These are phyloP conservation scores for Jamesozyma jinghongensis DNA, from an alignment of 805 yeast genomes.

Conservation along the genomic window DNA sequence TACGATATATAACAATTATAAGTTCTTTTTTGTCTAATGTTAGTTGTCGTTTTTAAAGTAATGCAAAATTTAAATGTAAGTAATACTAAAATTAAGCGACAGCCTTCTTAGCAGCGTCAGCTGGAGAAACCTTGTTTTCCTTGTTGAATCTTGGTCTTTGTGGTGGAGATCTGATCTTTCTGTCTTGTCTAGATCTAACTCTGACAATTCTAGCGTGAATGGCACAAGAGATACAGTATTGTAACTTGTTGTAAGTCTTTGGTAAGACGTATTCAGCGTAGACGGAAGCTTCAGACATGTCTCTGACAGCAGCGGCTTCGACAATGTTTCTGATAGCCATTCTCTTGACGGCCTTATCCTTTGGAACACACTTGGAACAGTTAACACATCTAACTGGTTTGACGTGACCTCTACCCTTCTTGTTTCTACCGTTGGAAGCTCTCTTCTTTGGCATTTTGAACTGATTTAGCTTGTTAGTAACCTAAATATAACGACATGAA, in stretches of 20 bases:
- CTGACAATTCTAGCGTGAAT: constrained; percentile 99
- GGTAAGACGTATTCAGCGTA: constrained; percentile 99
- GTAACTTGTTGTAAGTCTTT: constrained; percentile 98
- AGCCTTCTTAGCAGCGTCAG: constrained; percentile 96
- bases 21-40: no score
- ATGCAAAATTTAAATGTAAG: no score
- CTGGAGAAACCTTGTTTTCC: constrained; percentile 93
- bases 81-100: no score
- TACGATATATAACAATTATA: no score
- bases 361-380: constrained; percentile 99
- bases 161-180: constrained; percentile 99
- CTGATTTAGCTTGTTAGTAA: neutral
- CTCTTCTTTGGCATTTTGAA: constrained; percentile 96
- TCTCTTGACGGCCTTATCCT: constrained; percentile 99
- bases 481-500: no score
- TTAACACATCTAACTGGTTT: constrained; percentile 99
- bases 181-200: constrained; percentile 98
- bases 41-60: no score
- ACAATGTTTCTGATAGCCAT: constrained; percentile 99
- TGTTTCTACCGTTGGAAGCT: constrained; percentile 99
- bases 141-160: constrained; percentile 97
- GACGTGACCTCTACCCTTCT: constrained; percentile 99
- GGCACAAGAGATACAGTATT: constrained; percentile 99
- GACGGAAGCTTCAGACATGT: constrained; percentile 98
- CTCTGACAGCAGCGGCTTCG: constrained; percentile 99